These are phyloP conservation scores for Lyophyllum shimeji DNA, from an alignment of 768 basidiomycete genomes.

Conservation along the genomic window DNA sequence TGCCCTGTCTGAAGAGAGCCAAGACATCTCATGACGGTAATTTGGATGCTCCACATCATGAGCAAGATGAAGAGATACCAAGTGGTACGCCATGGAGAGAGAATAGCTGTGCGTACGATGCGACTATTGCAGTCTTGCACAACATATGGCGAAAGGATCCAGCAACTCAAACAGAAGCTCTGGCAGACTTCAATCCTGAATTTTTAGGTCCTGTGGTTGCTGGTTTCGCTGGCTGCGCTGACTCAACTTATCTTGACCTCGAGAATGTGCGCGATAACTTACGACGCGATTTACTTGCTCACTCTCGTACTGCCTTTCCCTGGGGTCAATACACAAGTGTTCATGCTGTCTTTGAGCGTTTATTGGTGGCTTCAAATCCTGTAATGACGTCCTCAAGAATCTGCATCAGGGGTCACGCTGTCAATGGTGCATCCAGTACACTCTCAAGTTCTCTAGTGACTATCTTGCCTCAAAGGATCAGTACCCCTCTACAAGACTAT, in stretches of 20 bases:
- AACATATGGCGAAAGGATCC: constrained; percentile 17
- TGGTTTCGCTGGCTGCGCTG: not conserved
- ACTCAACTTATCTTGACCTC: not conserved
- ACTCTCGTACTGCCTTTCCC: not conserved
- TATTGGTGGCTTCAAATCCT: not conserved
- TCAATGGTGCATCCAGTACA: not conserved
- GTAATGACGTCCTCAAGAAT: not conserved
- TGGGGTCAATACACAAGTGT: constrained; percentile 1
- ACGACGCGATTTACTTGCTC: not conserved
- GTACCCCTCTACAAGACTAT: not conserved
- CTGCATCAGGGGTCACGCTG: not conserved
- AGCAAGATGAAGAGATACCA: not conserved
- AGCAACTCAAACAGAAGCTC: not conserved
- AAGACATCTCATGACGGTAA: not conserved
- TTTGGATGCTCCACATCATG: not conserved
- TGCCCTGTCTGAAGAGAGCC: not conserved
- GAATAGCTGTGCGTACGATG: constrained; percentile 34
- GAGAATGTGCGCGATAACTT: constrained; percentile 1
- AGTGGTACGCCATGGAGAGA: constrained; percentile 19
- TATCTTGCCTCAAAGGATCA: not conserved
- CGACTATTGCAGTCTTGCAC: constrained; percentile 21
- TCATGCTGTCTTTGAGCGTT: not conserved
- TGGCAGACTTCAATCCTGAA: not conserved
- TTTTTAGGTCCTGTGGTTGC: not conserved
- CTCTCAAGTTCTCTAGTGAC: not conserved